phyloP scores from a whole-genome alignment of 441 rosid genomes.

The Bocquillonia castaneifolia region DNA sequence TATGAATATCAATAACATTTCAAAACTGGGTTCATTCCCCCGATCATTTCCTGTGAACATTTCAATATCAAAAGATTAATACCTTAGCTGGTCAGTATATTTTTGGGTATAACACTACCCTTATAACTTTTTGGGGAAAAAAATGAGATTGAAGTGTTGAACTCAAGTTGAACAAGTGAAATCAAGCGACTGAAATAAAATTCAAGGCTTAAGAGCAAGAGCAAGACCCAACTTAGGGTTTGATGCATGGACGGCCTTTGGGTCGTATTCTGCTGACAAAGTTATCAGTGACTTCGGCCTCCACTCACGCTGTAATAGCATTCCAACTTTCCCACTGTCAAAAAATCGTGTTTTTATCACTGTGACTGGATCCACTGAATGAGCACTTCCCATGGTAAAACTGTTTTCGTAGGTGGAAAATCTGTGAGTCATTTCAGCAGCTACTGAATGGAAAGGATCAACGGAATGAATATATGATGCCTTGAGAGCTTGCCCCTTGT shows the following conservation, averaged over 20 bases:
- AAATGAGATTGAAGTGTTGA: conserved; percentile 5
- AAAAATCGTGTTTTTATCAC: conserved; percentile 53
- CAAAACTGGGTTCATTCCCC: conserved; percentile 36
- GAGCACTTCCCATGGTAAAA: conserved; percentile 59
- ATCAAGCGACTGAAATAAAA: conserved; percentile 12
- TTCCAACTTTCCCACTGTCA: conserved; percentile 54
- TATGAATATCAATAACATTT: background rate
- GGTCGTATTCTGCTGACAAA: conserved; percentile 63
- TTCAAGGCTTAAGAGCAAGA: conserved; percentile 72
- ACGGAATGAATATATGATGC: conserved; percentile 64
- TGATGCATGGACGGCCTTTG: conserved; percentile 44
- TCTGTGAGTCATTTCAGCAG: conserved; percentile 64
- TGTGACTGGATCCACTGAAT: conserved; percentile 49
- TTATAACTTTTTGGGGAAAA: conserved; percentile 12
- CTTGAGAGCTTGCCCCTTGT: conserved; percentile 62
- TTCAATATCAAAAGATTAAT: conserved; percentile 11
- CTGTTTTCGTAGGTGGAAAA: conserved; percentile 53
- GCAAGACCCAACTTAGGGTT: conserved; percentile 63
- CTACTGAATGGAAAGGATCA: conserved; percentile 50
- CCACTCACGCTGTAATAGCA: conserved; percentile 68
- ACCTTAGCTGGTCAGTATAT: conserved; percentile 18
- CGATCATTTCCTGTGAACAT: conserved; percentile 14
- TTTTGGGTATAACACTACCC: conserved; percentile 17
- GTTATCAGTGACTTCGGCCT: conserved; percentile 66
- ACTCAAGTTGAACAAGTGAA: conserved; percentile 17